Conservation (phyloP, 2,329 filamentous ascomycete genomes). For the Sclerotinia trifoliorum region DNA sequence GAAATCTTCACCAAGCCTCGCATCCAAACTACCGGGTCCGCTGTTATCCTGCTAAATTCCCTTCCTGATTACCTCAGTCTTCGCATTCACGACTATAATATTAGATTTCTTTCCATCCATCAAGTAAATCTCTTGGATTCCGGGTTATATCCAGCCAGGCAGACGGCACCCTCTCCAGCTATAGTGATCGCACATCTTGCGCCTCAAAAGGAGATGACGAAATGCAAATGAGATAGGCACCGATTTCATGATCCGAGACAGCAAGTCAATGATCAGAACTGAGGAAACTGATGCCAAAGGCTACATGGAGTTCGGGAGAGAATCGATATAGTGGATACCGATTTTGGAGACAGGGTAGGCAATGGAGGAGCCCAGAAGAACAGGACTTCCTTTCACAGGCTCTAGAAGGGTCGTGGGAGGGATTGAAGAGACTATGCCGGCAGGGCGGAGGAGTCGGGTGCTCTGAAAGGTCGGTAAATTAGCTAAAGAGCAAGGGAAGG, state of each 20-base stretch:
- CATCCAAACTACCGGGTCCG: conserved; percentile 24
- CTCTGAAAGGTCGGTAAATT: conserved; percentile 39
- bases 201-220: conserved; percentile 14
- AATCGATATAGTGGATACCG: conserved; percentile 20
- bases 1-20: conserved; percentile 21
- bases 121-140: conserved; percentile 24
- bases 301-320: conserved; percentile 24
- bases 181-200: conserved; percentile 15
- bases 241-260: conserved; percentile 26
- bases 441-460: conserved; percentile 55
- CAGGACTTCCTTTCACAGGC: conserved; percentile 59
- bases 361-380: conserved; percentile 25
- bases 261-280: conserved; percentile 21
- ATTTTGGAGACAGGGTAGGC: conserved; percentile 22
- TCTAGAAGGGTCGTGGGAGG: conserved; percentile 52
- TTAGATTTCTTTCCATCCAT: conserved; percentile 23
- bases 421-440: conserved; percentile 58
- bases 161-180: conserved; percentile 24
- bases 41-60: background rate
- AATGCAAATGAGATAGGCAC: conserved; percentile 26
- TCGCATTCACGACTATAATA: conserved; percentile 25
- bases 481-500: conserved; percentile 1
- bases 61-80: conserved; percentile 22
- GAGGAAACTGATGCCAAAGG: conserved; percentile 28
- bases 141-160: conserved; percentile 26